Evolutionary conservation across 257 asterid species (phyloP).

Genomic region (Eucommia ulmoides): DNA sequence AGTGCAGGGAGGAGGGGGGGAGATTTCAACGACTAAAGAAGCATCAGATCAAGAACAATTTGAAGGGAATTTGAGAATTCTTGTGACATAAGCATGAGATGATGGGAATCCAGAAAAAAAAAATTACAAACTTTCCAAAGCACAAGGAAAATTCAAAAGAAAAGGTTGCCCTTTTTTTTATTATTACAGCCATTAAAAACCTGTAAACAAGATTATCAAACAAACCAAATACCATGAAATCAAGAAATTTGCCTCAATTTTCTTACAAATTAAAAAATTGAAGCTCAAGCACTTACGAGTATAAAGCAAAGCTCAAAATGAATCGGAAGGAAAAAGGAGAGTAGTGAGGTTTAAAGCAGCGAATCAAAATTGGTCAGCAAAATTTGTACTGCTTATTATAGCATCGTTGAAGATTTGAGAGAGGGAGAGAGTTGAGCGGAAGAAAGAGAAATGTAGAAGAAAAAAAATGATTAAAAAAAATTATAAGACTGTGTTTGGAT

Average conservation of each 20-base stretch:
- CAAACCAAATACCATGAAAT: background rate
- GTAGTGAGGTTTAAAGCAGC: too few relatives aligned
- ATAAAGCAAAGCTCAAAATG: background rate
- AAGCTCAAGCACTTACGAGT: background rate
- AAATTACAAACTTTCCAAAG: slow-evolving; percentile 55
- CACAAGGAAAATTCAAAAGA: slow-evolving; percentile 29
- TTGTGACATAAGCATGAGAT: slow-evolving; percentile 25
- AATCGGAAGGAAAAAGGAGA: background rate
- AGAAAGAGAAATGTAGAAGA: too few relatives aligned
- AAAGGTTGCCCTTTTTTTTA: slow-evolving; percentile 27
- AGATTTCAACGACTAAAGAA: slow-evolving; percentile 18
- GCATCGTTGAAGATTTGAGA: too few relatives aligned
- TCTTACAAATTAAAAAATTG: background rate
- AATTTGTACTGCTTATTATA: too few relatives aligned
- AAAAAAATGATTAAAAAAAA: too few relatives aligned
- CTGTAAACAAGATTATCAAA: background rate
- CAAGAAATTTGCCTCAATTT: too few relatives aligned
- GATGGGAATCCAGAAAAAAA: slow-evolving; percentile 68
- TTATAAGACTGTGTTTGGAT: too few relatives aligned
- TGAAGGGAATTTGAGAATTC: slow-evolving; percentile 38
- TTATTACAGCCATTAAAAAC: slow-evolving; percentile 10
- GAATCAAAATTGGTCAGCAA: too few relatives aligned
- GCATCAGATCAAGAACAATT: slow-evolving; percentile 23
- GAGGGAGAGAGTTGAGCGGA: too few relatives aligned
- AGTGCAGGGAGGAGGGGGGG: slow-evolving; percentile 7